These are phyloP conservation scores for Hyaloscypha finlandica DNA, from an alignment of 495 filamentous ascomycete species.

Conservation along the genomic window DNA sequence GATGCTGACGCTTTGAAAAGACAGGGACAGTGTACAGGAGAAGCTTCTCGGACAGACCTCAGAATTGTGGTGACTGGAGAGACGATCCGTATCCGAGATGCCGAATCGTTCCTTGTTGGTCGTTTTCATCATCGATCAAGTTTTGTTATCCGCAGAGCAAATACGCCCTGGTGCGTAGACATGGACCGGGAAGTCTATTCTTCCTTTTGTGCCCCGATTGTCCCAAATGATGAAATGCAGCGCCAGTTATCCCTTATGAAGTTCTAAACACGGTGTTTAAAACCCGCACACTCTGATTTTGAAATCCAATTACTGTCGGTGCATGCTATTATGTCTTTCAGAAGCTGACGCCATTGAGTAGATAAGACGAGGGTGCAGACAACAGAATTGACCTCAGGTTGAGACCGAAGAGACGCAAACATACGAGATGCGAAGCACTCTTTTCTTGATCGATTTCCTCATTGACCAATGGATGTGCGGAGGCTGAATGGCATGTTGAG, in stretches of 20 bases:
- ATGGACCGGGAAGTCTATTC: not conserved
- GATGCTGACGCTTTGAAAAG: not conserved
- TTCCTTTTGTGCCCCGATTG: no score
- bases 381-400: not conserved
- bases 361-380: not conserved
- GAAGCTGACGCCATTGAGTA: not conserved
- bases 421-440: not conserved
- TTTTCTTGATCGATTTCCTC: not conserved
- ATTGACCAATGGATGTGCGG: not conserved
- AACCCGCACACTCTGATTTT: no score
- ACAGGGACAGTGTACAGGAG: no score
- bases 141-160: not conserved
- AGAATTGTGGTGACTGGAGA: not conserved
- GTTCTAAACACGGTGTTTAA: no score
- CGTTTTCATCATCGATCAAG: not conserved
- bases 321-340: not conserved
- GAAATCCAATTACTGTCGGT: no score
- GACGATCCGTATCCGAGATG: not conserved
- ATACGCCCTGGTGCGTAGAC: no score
- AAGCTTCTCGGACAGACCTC: not conserved
- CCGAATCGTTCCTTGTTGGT: not conserved
- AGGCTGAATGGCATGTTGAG: not conserved
- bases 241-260: no score
- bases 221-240: no score
- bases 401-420: not conserved